These are phyloP conservation scores for Tarenaya hassleriana DNA, from an alignment of 345 rosid genomes.

Conservation along the genomic window DNA sequence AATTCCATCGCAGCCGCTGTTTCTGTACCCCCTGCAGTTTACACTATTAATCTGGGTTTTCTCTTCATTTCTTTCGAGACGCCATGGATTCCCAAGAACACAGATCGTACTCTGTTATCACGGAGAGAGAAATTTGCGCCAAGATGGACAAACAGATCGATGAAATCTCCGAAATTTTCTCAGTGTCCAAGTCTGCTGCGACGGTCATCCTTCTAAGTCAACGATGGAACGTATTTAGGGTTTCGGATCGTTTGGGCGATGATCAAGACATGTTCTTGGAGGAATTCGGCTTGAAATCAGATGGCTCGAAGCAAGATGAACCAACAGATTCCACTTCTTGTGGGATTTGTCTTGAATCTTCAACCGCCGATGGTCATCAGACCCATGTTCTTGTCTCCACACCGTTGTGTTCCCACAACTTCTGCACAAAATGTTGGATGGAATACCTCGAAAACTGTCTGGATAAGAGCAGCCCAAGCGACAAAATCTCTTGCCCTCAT, in stretches of 20 bases:
- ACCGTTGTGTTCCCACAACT: slow-evolving; percentile 25
- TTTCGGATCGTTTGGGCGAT: slow-evolving; percentile 9
- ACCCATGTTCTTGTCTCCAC: slow-evolving; percentile 17
- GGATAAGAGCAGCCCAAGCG: background rate
- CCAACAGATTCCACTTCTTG: background rate
- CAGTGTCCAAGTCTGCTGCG: slow-evolving; percentile 9
- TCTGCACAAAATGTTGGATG: slow-evolving; percentile 13
- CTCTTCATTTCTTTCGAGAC: background rate
- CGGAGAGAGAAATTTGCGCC: background rate
- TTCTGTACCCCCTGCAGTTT: too few species aligned
- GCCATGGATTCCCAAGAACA: slow-evolving; percentile 6
- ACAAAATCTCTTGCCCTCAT: slow-evolving; percentile 5
- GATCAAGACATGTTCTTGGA: slow-evolving; percentile 8
- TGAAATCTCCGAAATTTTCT: slow-evolving; percentile 8
- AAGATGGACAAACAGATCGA: slow-evolving; percentile 13
- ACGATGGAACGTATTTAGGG: background rate
- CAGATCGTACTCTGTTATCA: slow-evolving; percentile 16
- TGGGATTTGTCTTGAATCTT: background rate
- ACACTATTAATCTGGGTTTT: background rate
- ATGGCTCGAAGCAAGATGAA: background rate
- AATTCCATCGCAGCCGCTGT: too few species aligned
- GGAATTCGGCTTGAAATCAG: slow-evolving; percentile 13
- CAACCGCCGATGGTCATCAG: background rate
- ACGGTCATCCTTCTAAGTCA: slow-evolving; percentile 14
- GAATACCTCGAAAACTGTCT: background rate